Conservation (phyloP, 495 filamentous ascomycete genomes). For the Hypoxylon intermedium region DNA sequence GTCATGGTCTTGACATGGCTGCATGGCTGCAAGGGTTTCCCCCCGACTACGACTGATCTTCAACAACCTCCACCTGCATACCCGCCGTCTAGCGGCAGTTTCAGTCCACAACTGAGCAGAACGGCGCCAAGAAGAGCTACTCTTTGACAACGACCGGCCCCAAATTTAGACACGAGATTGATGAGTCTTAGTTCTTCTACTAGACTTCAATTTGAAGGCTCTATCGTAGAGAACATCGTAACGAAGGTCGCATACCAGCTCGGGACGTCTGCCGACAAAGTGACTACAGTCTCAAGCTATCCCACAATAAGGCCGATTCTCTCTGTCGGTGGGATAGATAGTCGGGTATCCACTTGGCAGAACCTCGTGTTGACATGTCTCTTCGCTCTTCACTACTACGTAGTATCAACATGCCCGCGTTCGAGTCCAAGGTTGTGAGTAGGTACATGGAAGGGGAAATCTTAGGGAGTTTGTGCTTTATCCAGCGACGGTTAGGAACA, state of each 20-base stretch:
- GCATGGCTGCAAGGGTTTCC: too few species aligned
- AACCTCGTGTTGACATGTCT: constrained; percentile 31
- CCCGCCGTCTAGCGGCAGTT: constrained; percentile 19
- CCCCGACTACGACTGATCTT: constrained; percentile 9
- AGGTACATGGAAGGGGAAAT: neutral
- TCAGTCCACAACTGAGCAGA: constrained; percentile 6
- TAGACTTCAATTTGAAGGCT: constrained; percentile 1
- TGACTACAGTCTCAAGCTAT: constrained; percentile 2
- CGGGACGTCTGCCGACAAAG: constrained; percentile 7
- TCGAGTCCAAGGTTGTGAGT: neutral
- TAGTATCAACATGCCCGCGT: constrained; percentile 12
- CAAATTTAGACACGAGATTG: constrained; percentile 39
- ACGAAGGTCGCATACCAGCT: neutral
- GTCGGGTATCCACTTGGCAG: constrained; percentile 17
- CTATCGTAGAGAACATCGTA: neutral
- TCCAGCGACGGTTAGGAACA: neutral
- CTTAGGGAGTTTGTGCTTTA: neutral
- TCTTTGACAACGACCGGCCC: constrained; percentile 10
- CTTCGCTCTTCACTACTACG: constrained; percentile 11
- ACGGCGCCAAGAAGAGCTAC: constrained; percentile 16
- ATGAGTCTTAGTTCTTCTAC: neutral
- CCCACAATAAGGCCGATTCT: constrained; percentile 24
- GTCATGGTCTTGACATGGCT: neutral
- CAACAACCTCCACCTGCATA: neutral
- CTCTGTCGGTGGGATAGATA: constrained; percentile 1